A percentile compares a stretch with the other conserved stretches of the same genome.
Evolutionary conservation across 306 rosid species (phyloP).

Genomic region (Castanea crenata): DNA sequence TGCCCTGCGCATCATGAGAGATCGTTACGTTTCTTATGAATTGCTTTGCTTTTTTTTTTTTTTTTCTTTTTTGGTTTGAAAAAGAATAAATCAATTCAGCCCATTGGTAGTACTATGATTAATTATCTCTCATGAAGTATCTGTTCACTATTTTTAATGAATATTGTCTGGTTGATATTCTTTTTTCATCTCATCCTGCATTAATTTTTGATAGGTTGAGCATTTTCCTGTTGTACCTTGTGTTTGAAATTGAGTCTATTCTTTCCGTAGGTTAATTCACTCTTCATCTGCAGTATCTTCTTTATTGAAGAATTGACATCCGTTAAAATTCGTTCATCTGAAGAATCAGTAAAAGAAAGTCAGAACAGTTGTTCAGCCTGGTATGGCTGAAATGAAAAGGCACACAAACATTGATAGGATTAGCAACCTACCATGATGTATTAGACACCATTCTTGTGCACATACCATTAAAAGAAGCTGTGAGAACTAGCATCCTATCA

Average conservation of each 20-base stretch:
- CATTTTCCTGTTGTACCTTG: neutral
- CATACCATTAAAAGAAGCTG: constrained; percentile 24
- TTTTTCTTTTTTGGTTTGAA: too few species aligned
- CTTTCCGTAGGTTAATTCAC: neutral
- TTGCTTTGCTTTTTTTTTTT: too few species aligned
- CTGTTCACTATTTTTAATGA: too few species aligned
- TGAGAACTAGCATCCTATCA: constrained; percentile 30
- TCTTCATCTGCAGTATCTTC: neutral
- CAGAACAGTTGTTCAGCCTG: neutral
- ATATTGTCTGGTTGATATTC: neutral
- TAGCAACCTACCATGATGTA: constrained; percentile 30
- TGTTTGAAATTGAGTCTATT: neutral
- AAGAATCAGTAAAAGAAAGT: neutral
- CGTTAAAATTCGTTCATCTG: neutral
- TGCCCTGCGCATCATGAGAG: neutral
- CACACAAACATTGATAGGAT: constrained; percentile 3
- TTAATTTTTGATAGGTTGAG: neutral
- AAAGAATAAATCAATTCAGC: too few species aligned
- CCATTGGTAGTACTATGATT: neutral
- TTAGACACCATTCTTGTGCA: constrained; percentile 17
- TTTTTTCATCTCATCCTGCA: neutral
- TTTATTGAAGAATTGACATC: neutral
- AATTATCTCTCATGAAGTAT: neutral
- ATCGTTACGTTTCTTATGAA: neutral
- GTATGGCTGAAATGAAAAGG: neutral